These are phyloP conservation scores for Musa acuminata DNA, from an alignment of 176 grass and related monocot genomes.

Conservation along the genomic window DNA sequence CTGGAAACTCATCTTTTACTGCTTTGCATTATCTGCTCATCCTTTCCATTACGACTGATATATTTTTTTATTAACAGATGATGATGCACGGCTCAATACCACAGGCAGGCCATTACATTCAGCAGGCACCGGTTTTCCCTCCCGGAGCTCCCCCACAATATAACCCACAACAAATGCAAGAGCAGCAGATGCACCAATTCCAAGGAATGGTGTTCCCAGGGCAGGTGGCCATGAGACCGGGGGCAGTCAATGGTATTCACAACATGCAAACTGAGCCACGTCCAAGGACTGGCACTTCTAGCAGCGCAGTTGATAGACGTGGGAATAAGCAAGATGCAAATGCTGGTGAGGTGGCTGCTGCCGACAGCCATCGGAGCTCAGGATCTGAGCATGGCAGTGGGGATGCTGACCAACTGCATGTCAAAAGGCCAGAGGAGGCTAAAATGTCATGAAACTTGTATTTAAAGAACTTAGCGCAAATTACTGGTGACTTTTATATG, in stretches of 20 bases:
- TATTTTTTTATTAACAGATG: slow-evolving; percentile 32
- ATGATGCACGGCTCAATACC: slow-evolving; percentile 43
- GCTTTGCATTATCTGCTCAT: background rate
- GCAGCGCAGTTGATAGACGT: slow-evolving; percentile 18
- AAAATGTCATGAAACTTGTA: background rate
- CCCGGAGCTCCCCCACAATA: slow-evolving; percentile 54
- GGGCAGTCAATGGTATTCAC: slow-evolving; percentile 61
- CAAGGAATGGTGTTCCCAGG: slow-evolving; percentile 29
- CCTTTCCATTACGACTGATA: background rate
- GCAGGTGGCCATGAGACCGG: slow-evolving; percentile 64
- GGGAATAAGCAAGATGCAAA: slow-evolving; percentile 41
- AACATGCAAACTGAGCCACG: slow-evolving; percentile 43
- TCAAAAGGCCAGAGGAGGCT: background rate
- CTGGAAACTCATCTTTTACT: background rate
- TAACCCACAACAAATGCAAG: slow-evolving; percentile 26
- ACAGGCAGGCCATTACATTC: slow-evolving; percentile 59
- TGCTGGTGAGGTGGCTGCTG: slow-evolving; percentile 30
- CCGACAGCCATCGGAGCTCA: slow-evolving; percentile 42
- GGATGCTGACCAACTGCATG: slow-evolving; percentile 13
- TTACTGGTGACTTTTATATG: no score
- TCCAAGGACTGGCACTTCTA: background rate
- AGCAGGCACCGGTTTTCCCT: slow-evolving; percentile 60
- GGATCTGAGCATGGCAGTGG: slow-evolving; percentile 30
- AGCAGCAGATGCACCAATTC: slow-evolving; percentile 28
- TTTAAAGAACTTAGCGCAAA: no score